Percentiles rank a stretch among this genome's conserved stretches.
Conservation (phyloP, 2,329 filamentous ascomycete genomes). For the Akanthomyces muscarius region DNA sequence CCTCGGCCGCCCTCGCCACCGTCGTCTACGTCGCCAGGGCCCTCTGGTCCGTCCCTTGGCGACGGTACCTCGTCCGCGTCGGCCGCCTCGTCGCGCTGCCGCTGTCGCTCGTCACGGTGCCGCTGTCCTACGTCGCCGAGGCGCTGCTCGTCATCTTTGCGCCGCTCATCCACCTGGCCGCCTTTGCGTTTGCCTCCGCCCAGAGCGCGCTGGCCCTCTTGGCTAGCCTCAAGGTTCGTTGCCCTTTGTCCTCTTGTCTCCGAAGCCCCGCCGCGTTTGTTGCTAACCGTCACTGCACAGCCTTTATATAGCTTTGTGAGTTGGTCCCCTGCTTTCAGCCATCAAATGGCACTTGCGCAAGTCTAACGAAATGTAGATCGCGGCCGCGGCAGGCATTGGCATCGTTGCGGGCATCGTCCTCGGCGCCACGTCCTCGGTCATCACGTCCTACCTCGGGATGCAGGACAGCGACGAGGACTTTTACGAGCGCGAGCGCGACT, state of each 20-base stretch:
- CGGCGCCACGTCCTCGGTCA: constrained; percentile 50
- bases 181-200: constrained; percentile 25
- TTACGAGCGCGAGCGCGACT: constrained; percentile 3
- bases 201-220: constrained; percentile 28
- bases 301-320: constrained; percentile 19
- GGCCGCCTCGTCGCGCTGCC: constrained; percentile 28
- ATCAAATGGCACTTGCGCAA: not conserved
- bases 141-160: constrained; percentile 32
- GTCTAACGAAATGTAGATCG: constrained; percentile 40
- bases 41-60: constrained; percentile 26
- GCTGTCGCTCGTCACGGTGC: constrained; percentile 29
- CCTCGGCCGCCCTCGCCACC: constrained; percentile 26
- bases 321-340: not conserved
- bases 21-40: constrained; percentile 21
- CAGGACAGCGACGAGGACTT: constrained; percentile 25
- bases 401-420: constrained; percentile 57
- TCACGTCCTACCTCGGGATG: constrained; percentile 50
- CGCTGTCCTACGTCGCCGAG: constrained; percentile 26
- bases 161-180: constrained; percentile 34
- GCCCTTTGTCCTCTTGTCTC: constrained; percentile 5
- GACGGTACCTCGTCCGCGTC: constrained; percentile 23
- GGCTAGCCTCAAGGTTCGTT: constrained; percentile 34
- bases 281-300: not conserved
- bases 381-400: constrained; percentile 65
- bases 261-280: not conserved